phyloP scores from a whole-genome alignment of 495 filamentous ascomycete species.

The Tetracladium marchalianum region DNA sequence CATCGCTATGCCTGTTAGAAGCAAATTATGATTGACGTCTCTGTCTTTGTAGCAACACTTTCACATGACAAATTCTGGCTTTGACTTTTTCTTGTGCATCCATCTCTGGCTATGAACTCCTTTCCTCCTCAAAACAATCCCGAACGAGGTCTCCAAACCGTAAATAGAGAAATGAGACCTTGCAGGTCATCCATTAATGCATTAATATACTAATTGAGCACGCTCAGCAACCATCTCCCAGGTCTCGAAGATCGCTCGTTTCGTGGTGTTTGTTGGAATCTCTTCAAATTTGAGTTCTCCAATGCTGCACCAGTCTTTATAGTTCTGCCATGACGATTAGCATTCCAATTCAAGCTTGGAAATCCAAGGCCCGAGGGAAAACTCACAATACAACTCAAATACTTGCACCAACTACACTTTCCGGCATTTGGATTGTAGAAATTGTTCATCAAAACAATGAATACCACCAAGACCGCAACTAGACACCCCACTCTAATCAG shows the following conservation, averaged over 20 bases:
- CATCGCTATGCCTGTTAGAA: conserved; percentile 15
- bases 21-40: too few relatives aligned
- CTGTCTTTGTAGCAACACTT: too few relatives aligned
- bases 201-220: background rate
- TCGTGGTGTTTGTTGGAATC: conserved; percentile 13
- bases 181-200: background rate
- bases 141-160: background rate
- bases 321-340: conserved; percentile 40
- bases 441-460: conserved; percentile 77
- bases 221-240: conserved; percentile 13
- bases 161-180: conserved; percentile 1
- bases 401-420: conserved; percentile 85
- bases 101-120: background rate
- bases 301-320: conserved; percentile 72
- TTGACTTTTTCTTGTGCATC: background rate
- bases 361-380: background rate
- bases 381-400: conserved; percentile 85
- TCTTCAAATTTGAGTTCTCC: conserved; percentile 35
- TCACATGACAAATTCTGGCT: too few relatives aligned
- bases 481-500: conserved; percentile 72
- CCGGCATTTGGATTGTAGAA: conserved; percentile 68
- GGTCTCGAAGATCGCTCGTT: conserved; percentile 20
- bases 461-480: conserved; percentile 64
- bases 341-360: background rate
- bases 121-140: background rate